These are phyloP conservation scores for Irpex rosettiformis DNA, from an alignment of 1,284 basidiomycete species.

Conservation along the genomic window DNA sequence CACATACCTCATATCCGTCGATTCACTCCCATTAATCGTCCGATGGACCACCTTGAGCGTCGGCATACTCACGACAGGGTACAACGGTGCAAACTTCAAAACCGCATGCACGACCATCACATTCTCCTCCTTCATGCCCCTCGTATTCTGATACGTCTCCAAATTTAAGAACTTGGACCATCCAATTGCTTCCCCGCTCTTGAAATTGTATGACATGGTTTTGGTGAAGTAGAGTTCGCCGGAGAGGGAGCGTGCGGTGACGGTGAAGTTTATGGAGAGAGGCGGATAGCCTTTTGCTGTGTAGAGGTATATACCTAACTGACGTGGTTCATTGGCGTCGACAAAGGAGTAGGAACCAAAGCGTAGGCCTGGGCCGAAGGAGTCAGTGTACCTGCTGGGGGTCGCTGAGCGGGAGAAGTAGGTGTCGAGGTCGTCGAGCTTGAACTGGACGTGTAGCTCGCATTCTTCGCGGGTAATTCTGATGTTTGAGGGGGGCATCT, in stretches of 20 bases:
- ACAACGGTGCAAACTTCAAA: constrained; percentile 8
- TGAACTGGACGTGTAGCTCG: constrained; percentile 8
- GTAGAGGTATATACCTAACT: constrained; percentile 10
- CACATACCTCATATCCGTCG: constrained; percentile 1
- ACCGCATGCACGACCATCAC: neutral
- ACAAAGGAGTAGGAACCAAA: constrained; percentile 7
- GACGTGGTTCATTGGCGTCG: neutral
- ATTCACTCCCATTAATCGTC: neutral
- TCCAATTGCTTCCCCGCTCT: constrained; percentile 12
- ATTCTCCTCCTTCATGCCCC: constrained; percentile 6
- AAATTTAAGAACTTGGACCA: constrained; percentile 8
- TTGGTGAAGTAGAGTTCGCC: constrained; percentile 3
- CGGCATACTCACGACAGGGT: constrained; percentile 5
- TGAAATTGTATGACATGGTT: constrained; percentile 10
- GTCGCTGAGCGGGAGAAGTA: constrained; percentile 7
- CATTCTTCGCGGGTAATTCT: constrained; percentile 3
- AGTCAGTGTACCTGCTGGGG: constrained; percentile 6
- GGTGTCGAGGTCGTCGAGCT: constrained; percentile 8
- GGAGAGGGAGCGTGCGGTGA: neutral
- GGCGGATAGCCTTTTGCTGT: constrained; percentile 8
- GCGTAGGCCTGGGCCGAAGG: constrained; percentile 10
- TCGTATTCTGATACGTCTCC: neutral
- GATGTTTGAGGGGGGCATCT: constrained; percentile 2
- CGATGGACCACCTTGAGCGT: constrained; percentile 6
- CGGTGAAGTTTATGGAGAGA: constrained; percentile 4